Evolutionary conservation across 2,329 filamentous ascomycete genomes (phyloP).

Genomic region (Claviceps paspali): DNA sequence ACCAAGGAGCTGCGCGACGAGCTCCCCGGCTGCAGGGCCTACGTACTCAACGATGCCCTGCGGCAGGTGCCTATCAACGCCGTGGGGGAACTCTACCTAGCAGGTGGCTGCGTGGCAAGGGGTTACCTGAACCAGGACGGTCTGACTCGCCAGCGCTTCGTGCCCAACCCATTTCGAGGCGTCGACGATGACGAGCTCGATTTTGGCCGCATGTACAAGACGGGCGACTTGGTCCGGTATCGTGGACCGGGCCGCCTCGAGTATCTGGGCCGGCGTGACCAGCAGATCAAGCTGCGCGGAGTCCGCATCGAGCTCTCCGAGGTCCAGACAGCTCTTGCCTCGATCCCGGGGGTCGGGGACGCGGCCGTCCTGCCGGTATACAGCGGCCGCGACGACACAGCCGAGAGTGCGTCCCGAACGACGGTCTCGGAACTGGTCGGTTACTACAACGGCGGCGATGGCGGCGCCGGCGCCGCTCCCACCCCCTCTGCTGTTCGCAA

Average conservation of each 20-base stretch:
- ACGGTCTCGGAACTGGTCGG: background rate
- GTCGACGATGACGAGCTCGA: background rate
- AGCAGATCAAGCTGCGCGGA: constrained; percentile 9
- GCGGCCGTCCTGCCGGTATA: constrained; percentile 4
- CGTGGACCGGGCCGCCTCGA: constrained; percentile 6
- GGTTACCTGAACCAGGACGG: constrained; percentile 4
- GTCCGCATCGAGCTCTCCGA: constrained; percentile 8
- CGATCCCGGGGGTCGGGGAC: constrained; percentile 2
- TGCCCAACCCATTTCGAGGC: constrained; percentile 1
- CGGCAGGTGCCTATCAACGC: constrained; percentile 2
- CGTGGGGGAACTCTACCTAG: constrained; percentile 5
- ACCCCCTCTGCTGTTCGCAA: background rate
- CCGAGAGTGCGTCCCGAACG: background rate
- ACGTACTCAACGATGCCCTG: constrained; percentile 3
- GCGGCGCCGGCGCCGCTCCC: background rate
- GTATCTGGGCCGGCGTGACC: constrained; percentile 9
- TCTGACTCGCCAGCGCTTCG: constrained; percentile 4
- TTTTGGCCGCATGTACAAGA: constrained; percentile 6
- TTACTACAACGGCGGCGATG: background rate
- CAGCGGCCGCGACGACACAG: background rate
- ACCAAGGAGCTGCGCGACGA: background rate
- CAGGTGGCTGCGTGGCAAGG: constrained; percentile 2
- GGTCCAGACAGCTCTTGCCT: constrained; percentile 5
- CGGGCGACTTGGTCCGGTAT: constrained; percentile 8
- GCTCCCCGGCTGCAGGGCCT: background rate